Percentiles rank a stretch among this genome's conserved stretches.
phyloP scores from a whole-genome alignment of 495 filamentous ascomycete genomes.

The Neurospora sp. region DNA sequence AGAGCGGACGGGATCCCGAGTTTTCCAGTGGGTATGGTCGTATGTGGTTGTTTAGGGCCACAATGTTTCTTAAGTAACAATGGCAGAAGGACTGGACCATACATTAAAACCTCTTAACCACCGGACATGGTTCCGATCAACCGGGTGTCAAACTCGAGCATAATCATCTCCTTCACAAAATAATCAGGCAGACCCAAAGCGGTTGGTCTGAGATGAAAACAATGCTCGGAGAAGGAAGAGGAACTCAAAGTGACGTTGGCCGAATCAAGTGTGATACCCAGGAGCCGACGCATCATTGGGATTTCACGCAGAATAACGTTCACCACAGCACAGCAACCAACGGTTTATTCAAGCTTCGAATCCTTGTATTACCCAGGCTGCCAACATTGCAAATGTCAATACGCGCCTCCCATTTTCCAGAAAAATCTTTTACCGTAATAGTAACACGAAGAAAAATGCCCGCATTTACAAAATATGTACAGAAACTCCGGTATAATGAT shows the following conservation, averaged over 20 bases:
- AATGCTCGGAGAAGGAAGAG: no score
- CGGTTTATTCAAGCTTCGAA: background rate
- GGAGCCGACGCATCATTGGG: no score
- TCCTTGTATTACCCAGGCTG: background rate
- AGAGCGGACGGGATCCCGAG: conserved; percentile 42
- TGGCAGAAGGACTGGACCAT: no score
- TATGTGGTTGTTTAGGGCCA: background rate
- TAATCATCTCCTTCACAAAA: no score
- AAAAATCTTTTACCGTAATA: background rate
- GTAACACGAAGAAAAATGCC: background rate
- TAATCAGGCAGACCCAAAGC: no score
- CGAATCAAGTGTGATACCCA: no score
- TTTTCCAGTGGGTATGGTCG: conserved; percentile 16
- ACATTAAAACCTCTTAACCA: no score
- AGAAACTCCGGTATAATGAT: background rate
- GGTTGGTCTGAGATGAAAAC: no score
- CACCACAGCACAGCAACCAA: background rate
- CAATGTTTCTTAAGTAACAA: fast-evolving
- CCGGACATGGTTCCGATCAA: no score
- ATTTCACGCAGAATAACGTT: background rate
- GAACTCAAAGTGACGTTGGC: no score
- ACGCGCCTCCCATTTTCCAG: background rate
- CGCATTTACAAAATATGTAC: background rate
- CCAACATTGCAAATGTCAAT: background rate
- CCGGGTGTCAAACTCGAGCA: no score